Conservation (phyloP, 2,329 filamentous ascomycete species). For the Arthrobotrys entomopaga region DNA sequence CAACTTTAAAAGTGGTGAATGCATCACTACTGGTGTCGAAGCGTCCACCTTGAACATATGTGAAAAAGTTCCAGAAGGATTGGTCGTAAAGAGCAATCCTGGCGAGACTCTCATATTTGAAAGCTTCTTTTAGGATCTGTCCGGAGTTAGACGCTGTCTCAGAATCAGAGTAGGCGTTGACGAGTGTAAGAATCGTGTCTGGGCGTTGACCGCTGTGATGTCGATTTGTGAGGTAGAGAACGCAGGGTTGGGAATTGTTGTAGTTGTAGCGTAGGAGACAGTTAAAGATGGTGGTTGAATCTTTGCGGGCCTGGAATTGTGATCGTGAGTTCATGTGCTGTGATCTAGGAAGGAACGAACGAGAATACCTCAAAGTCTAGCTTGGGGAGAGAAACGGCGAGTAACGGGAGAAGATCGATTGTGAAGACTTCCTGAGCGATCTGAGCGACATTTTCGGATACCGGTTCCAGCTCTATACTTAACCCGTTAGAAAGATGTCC, state of each 20-base stretch:
- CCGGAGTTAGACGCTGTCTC: constrained; percentile 59
- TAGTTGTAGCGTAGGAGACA: constrained; percentile 82
- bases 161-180: constrained; percentile 58
- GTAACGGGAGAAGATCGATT: constrained; percentile 85
- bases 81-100: constrained; percentile 94
- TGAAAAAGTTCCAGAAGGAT: constrained; percentile 96
- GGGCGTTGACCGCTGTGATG: constrained; percentile 58
- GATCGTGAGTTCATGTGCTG: constrained; percentile 72
- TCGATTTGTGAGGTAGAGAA: constrained; percentile 63
- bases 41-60: constrained; percentile 94
- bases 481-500: constrained; percentile 14
- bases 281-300: constrained; percentile 58
- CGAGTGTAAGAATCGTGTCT: constrained; percentile 57
- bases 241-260: constrained; percentile 75
- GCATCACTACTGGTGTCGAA: constrained; percentile 98
- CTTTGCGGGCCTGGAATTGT: constrained; percentile 65
- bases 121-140: constrained; percentile 61
- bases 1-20: constrained; percentile 92
- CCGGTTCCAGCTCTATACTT: constrained; percentile 80
- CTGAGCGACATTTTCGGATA: constrained; percentile 85
- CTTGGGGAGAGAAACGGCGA: constrained; percentile 82
- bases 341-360: neutral
- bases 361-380: constrained; percentile 79
- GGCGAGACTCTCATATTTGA: constrained; percentile 89
- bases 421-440: constrained; percentile 85